Conservation (phyloP, 1,284 basidiomycete species). For the Microbotryum violaceum region DNA sequence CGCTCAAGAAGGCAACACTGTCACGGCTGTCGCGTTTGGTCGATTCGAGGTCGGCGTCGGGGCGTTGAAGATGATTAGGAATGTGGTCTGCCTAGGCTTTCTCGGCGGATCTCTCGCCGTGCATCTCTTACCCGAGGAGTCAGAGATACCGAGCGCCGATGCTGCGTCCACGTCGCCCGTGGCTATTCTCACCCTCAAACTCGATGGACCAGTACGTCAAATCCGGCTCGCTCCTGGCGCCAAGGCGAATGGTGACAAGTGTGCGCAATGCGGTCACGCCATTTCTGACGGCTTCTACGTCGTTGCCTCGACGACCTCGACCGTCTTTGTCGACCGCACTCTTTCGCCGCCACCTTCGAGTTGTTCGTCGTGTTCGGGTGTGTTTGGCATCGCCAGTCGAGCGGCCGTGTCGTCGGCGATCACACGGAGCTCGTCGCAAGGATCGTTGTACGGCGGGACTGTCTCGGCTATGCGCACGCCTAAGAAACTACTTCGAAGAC, state of each 20-base stretch:
- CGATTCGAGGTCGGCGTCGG: conserved; percentile 1
- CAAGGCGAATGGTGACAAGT: conserved; percentile 46
- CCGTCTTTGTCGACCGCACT: conserved; percentile 54
- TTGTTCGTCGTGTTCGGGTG: conserved; percentile 43
- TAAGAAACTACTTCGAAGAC: neutral
- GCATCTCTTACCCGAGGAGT: conserved; percentile 50
- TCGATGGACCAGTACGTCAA: conserved; percentile 15
- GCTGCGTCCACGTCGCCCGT: conserved; percentile 53
- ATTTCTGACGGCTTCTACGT: conserved; percentile 53
- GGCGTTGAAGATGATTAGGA: neutral
- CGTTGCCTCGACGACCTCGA: conserved; percentile 51
- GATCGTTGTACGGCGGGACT: conserved; percentile 38
- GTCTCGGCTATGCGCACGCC: neutral
- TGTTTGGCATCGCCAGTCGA: conserved; percentile 29
- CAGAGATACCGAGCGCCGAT: conserved; percentile 54
- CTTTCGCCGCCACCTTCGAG: conserved; percentile 61
- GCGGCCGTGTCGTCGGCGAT: neutral
- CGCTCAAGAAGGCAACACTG: neutral
- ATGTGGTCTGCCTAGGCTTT: conserved; percentile 49
- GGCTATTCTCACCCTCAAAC: conserved; percentile 41
- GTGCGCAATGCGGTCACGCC: conserved; percentile 58
- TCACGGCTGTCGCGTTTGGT: conserved; percentile 6
- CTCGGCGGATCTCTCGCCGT: conserved; percentile 60
- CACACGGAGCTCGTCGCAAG: conserved; percentile 62
- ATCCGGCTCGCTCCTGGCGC: conserved; percentile 42